phyloP scores from a whole-genome alignment of 1,284 basidiomycete species.

The Mycosarcoma mackinlayi region DNA sequence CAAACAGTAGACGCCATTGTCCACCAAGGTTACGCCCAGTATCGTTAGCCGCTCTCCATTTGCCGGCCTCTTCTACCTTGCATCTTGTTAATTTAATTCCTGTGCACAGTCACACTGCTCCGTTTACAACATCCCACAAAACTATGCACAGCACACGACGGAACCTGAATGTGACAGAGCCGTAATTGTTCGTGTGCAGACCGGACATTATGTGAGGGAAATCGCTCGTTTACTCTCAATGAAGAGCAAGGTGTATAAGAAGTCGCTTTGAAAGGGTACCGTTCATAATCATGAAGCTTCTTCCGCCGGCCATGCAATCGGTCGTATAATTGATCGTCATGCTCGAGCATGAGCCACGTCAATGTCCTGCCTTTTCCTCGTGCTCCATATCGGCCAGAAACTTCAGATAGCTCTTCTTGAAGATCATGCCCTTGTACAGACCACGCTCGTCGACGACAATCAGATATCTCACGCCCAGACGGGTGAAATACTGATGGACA shows the following conservation, averaged over 20 bases:
- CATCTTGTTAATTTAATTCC: neutral
- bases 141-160: too few relatives aligned
- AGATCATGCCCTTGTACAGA: slow-evolving; percentile 86
- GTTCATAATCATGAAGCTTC: too few relatives aligned
- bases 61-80: neutral
- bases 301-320: neutral
- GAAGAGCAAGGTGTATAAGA: too few relatives aligned
- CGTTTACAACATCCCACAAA: too few relatives aligned
- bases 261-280: too few relatives aligned
- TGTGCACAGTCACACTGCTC: too few relatives aligned
- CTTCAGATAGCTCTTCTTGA: slow-evolving; percentile 78
- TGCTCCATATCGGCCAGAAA: slow-evolving; percentile 43
- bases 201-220: too few relatives aligned
- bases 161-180: too few relatives aligned
- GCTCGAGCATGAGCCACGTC: too few relatives aligned
- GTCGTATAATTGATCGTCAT: too few relatives aligned
- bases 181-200: too few relatives aligned
- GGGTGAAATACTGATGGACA: slow-evolving; percentile 76
- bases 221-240: too few relatives aligned
- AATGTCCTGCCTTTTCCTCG: slow-evolving; percentile 1
- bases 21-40: slow-evolving; percentile 20
- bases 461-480: slow-evolving; percentile 57
- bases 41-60: neutral
- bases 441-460: slow-evolving; percentile 85
- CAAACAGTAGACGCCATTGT: slow-evolving; percentile 27